Percentiles rank a stretch among this genome's conserved stretches.
These are phyloP conservation scores for Vitis amurensis DNA, from an alignment of 164 flowering plant genomes.

Conservation along the genomic window DNA sequence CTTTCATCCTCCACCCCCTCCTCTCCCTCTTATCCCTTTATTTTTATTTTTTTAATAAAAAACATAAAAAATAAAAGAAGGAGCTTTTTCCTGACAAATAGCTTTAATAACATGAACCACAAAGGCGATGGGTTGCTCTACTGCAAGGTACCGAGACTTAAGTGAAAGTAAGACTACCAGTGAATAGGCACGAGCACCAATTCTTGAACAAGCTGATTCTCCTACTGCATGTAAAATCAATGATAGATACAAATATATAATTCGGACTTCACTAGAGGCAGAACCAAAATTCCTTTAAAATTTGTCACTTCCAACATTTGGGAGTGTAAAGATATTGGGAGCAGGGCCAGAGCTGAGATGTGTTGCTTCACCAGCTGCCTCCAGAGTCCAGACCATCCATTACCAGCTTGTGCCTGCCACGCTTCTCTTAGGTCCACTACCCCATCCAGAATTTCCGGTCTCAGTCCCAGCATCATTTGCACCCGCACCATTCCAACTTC, in stretches of 20 bases:
- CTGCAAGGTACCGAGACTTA: no score
- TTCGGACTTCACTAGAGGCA: neutral
- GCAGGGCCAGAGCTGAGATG: neutral
- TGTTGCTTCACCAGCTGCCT: conserved; percentile 17
- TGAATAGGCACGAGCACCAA: no score
- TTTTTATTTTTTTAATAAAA: no score
- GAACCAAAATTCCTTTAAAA: neutral
- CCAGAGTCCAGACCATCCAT: conserved; percentile 21
- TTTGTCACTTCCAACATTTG: no score
- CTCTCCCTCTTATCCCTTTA: no score
- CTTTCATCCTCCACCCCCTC: no score
- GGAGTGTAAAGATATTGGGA: neutral
- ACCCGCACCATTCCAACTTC: conserved; percentile 20
- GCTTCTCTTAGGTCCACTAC: conserved; percentile 15
- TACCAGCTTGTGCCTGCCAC: conserved; percentile 1
- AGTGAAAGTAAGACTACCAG: no score
- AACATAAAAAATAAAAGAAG: no score
- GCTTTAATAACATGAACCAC: no score
- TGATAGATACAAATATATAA: neutral
- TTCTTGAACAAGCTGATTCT: neutral
- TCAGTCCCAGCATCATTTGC: conserved; percentile 20
- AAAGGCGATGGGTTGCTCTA: no score
- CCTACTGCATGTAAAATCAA: neutral
- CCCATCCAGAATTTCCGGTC: conserved; percentile 27
- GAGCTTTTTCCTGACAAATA: no score